phyloP scores from a whole-genome alignment of 441 rosid genomes.

The Syzygium syzygioides region DNA sequence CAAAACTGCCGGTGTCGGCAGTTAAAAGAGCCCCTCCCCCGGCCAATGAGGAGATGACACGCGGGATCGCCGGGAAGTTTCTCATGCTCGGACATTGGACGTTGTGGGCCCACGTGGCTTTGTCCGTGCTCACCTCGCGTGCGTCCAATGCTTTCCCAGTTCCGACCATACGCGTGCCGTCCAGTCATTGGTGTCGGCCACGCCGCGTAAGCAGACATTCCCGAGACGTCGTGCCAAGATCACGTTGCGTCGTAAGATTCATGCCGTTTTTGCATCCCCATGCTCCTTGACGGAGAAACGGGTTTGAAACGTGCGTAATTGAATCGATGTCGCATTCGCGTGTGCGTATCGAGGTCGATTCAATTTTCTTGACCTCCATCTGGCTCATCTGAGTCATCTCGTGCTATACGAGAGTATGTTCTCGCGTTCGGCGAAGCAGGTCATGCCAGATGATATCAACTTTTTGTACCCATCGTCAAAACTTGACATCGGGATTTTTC shows the following conservation, averaged over 20 bases:
- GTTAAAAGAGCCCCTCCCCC: too few relatives aligned
- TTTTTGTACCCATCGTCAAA: background rate
- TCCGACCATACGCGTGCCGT: background rate
- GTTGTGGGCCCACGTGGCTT: background rate
- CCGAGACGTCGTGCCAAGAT: background rate
- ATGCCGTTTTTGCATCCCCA: background rate
- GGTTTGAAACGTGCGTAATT: background rate
- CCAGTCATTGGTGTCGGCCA: background rate
- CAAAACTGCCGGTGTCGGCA: background rate
- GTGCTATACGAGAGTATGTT: background rate
- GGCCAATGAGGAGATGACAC: background rate
- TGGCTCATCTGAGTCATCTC: background rate
- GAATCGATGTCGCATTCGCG: background rate
- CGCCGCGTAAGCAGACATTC: background rate
- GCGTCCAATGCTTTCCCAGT: background rate
- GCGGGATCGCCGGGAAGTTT: background rate
- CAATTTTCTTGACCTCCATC: background rate
- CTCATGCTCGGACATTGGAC: background rate
- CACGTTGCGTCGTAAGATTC: background rate
- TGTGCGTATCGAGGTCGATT: background rate
- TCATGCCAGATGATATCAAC: too few relatives aligned
- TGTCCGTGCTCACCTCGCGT: background rate
- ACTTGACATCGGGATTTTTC: background rate
- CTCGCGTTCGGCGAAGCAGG: too few relatives aligned
- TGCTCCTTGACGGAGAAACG: background rate